These are phyloP conservation scores for Apodospora peruviana DNA, from an alignment of 495 filamentous ascomycete genomes.

Conservation along the genomic window DNA sequence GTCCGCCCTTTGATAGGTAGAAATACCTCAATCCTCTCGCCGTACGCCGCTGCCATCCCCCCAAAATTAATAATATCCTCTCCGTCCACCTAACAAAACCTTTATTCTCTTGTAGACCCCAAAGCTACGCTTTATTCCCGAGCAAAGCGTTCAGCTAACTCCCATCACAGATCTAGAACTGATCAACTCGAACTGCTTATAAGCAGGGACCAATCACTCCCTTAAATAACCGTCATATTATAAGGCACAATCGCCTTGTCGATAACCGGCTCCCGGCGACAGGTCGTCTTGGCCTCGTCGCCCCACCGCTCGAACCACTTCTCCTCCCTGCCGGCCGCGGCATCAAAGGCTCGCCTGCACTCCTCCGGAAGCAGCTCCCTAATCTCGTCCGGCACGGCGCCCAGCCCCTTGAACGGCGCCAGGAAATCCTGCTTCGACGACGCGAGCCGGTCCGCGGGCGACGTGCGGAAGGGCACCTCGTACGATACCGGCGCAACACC, in stretches of 20 bases:
- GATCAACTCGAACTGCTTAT: too few relatives aligned
- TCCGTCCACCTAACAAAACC: too few relatives aligned
- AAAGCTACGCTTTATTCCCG: too few relatives aligned
- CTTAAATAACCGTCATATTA: constrained; percentile 22
- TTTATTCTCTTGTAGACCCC: too few relatives aligned
- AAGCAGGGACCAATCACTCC: too few relatives aligned
- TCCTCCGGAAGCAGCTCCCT: constrained; percentile 64
- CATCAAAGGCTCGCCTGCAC: constrained; percentile 62
- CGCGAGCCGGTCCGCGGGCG: constrained; percentile 15
- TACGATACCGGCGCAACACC: constrained; percentile 39
- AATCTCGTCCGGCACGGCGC: constrained; percentile 60
- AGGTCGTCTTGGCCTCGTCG: constrained; percentile 49
- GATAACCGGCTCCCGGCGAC: constrained; percentile 41
- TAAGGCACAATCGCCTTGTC: constrained; percentile 53
- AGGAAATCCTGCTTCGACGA: constrained; percentile 29
- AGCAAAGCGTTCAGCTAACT: too few relatives aligned
- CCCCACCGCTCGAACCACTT: constrained; percentile 72
- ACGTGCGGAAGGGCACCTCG: constrained; percentile 37
- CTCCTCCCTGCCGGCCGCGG: constrained; percentile 53
- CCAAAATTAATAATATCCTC: too few relatives aligned
- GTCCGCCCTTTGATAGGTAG: too few relatives aligned
- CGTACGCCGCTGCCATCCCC: too few relatives aligned
- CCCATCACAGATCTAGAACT: too few relatives aligned
- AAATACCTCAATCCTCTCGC: too few relatives aligned
- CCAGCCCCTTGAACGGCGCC: constrained; percentile 61